Conservation (phyloP, 768 basidiomycete genomes). For the Myochromella boudieri region DNA sequence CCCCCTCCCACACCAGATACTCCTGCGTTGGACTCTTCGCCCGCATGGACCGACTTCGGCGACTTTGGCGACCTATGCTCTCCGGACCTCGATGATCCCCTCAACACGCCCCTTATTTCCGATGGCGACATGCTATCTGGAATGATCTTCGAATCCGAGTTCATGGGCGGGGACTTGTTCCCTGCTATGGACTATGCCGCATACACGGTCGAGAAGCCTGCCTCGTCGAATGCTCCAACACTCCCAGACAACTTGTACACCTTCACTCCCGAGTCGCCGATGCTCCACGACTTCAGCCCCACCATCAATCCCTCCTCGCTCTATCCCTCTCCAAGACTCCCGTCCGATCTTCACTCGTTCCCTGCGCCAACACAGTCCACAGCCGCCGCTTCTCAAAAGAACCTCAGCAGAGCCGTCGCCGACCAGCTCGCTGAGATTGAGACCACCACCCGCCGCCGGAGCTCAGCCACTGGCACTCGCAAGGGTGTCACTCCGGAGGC, state of each 20-base stretch:
- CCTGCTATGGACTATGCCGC: slow-evolving; percentile 14
- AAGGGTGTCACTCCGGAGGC: slow-evolving; percentile 62
- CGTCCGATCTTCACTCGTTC: slow-evolving; percentile 14
- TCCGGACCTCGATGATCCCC: slow-evolving; percentile 8
- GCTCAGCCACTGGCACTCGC: slow-evolving; percentile 63
- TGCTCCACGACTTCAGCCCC: slow-evolving; percentile 34
- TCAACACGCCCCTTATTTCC: slow-evolving; percentile 32
- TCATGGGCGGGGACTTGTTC: slow-evolving; percentile 6
- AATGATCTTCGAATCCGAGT: slow-evolving; percentile 1
- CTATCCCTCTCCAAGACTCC: slow-evolving; percentile 28
- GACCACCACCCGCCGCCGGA: slow-evolving; percentile 29
- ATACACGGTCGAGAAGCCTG: slow-evolving; percentile 13
- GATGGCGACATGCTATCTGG: slow-evolving; percentile 17
- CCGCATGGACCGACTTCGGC: slow-evolving; percentile 25
- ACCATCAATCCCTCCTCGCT: slow-evolving; percentile 29
- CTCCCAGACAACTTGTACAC: slow-evolving; percentile 33
- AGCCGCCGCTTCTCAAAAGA: slow-evolving; percentile 13
- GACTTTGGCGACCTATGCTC: slow-evolving; percentile 30
- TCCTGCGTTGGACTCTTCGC: slow-evolving; percentile 17
- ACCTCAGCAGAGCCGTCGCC: slow-evolving; percentile 14
- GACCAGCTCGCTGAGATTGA: not conserved
- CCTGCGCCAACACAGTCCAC: slow-evolving; percentile 7
- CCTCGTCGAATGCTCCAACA: not conserved
- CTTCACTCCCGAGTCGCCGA: slow-evolving; percentile 53
- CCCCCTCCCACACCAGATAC: slow-evolving; percentile 18